Evolutionary conservation across 106 monocot genomes (phyloP).

Genomic region (Vanilla planifolia): DNA sequence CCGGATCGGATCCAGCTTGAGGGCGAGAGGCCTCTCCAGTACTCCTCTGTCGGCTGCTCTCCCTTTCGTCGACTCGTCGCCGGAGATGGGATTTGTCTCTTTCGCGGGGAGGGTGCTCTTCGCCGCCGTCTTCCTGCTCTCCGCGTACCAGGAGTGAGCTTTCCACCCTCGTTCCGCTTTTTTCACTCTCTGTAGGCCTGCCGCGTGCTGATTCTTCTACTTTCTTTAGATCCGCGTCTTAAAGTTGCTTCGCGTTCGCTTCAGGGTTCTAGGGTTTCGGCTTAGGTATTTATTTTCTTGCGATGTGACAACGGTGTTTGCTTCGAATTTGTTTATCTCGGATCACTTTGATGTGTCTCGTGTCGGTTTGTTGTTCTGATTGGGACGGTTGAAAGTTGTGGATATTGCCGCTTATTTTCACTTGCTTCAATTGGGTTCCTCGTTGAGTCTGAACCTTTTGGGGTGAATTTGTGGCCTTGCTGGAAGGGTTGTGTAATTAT

Average conservation of each 20-base stretch:
- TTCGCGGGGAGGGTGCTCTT: conserved; percentile 26
- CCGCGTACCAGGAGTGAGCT: conserved; percentile 27
- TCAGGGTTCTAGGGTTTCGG: conserved; percentile 2
- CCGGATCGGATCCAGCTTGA: conserved; percentile 1
- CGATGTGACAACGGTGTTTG: background rate
- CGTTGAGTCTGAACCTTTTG: too few relatives aligned
- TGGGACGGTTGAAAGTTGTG: background rate
- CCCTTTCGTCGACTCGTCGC: background rate
- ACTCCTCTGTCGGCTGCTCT: background rate
- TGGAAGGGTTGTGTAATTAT: too few relatives aligned
- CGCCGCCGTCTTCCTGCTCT: conserved; percentile 22
- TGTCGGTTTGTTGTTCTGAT: background rate
- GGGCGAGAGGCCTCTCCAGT: background rate
- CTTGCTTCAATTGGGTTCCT: too few relatives aligned
- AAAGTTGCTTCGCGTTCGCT: background rate
- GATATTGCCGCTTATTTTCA: too few relatives aligned
- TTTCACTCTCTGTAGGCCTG: background rate
- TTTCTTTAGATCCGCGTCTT: conserved; percentile 5
- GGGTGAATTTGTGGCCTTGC: too few relatives aligned
- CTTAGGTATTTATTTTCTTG: background rate
- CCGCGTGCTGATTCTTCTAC: background rate
- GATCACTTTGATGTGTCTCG: background rate
- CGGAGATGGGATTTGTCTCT: conserved; percentile 24
- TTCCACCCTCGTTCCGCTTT: background rate
- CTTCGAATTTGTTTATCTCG: background rate